phyloP scores from a whole-genome alignment of 1,284 basidiomycete species.

The Dichomitus squalens region DNA sequence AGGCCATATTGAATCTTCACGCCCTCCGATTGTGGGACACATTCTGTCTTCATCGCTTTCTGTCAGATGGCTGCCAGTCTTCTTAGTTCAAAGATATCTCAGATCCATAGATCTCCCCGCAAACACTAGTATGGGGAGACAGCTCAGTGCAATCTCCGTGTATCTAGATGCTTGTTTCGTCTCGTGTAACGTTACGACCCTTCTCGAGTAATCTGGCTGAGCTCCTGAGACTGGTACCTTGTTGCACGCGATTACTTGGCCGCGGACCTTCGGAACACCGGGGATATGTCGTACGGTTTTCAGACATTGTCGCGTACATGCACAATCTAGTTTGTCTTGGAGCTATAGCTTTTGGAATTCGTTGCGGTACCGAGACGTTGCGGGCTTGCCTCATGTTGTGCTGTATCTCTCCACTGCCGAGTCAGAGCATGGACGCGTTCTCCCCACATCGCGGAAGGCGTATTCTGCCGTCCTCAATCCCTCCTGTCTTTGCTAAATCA shows the following conservation, averaged over 20 bases:
- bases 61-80: neutral
- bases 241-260: neutral
- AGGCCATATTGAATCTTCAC: neutral
- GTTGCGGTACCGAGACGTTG: neutral
- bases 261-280: neutral
- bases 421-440: constrained; percentile 1
- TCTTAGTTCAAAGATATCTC: neutral
- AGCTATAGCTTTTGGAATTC: neutral
- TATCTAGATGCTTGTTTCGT: neutral
- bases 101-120: neutral
- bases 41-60: neutral
- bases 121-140: neutral
- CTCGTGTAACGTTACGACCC: too few relatives aligned
- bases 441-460: constrained; percentile 14
- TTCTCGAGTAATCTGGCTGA: too few relatives aligned
- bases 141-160: neutral
- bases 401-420: neutral
- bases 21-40: neutral
- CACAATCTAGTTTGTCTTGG: neutral
- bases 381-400: constrained; percentile 15
- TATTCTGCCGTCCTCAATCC: constrained; percentile 10
- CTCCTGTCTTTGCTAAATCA: neutral
- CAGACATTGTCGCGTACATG: too few relatives aligned
- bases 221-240: too few relatives aligned
- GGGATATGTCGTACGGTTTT: neutral